These are phyloP conservation scores for Diaporthe sp. DNA, from an alignment of 2,329 filamentous ascomycete species.

Conservation along the genomic window DNA sequence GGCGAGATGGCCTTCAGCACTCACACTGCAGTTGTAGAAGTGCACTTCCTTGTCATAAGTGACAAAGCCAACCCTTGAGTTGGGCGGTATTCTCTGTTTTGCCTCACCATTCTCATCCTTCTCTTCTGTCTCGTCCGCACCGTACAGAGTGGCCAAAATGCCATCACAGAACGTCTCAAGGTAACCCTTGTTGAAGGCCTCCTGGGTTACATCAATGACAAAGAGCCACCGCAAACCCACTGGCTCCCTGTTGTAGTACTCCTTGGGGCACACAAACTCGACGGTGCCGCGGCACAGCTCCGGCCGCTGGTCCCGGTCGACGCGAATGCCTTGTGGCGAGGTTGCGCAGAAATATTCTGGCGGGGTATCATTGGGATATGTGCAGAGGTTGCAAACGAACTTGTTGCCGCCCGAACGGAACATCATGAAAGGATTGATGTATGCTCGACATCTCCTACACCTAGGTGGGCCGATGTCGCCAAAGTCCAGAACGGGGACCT, in stretches of 20 bases:
- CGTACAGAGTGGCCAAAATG: conserved; percentile 87
- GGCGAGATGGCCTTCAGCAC: conserved; percentile 50
- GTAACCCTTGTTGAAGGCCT: conserved; percentile 91
- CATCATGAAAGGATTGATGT: conserved; percentile 99
- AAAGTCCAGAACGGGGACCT: conserved; percentile 95
- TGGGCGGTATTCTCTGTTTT: conserved; percentile 76
- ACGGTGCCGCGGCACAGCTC: conserved; percentile 94
- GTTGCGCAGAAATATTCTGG: conserved; percentile 94
- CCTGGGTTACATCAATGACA: conserved; percentile 92
- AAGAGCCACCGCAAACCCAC: conserved; percentile 91
- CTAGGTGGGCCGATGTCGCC: conserved; percentile 90
- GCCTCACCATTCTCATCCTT: conserved; percentile 67
- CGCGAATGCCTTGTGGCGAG: conserved; percentile 85
- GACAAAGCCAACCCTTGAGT: conserved; percentile 92
- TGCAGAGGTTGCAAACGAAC: conserved; percentile 98
- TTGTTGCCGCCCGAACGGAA: conserved; percentile 95
- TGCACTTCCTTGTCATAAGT: conserved; percentile 98
- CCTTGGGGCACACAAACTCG: conserved; percentile 96
- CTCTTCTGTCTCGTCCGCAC: conserved; percentile 67
- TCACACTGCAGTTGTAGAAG: conserved; percentile 93
- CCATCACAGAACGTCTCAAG: conserved; percentile 92
- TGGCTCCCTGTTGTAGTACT: conserved; percentile 97
- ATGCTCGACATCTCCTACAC: conserved; percentile 92
- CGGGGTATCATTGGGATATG: conserved; percentile 94
- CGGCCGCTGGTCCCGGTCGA: conserved; percentile 89